A percentile compares a stretch with the other conserved stretches of the same genome.
phyloP scores from a whole-genome alignment of 2,329 filamentous ascomycete species.

The Lasiodiplodia citricola region DNA sequence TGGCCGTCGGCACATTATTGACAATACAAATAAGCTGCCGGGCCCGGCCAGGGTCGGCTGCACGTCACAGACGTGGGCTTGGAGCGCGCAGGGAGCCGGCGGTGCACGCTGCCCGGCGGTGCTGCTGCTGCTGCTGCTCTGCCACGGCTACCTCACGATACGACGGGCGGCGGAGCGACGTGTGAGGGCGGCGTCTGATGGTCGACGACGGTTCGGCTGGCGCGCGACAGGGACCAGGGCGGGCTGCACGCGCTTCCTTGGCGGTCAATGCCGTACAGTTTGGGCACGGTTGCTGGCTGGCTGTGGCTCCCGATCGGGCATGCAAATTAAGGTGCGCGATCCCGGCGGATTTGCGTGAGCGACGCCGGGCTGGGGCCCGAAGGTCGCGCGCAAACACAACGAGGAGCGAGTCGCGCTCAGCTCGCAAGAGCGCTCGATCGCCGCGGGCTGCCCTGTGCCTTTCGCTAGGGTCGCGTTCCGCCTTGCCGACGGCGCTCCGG shows the following conservation, averaged over 20 bases:
- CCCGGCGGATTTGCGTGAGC: slow-evolving; percentile 15
- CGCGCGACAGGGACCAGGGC: slow-evolving; percentile 2
- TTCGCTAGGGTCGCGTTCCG: slow-evolving; percentile 21
- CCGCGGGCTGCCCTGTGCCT: slow-evolving; percentile 1
- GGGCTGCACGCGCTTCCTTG: slow-evolving; percentile 5
- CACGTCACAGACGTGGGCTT: slow-evolving; percentile 10
- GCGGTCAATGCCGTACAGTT: slow-evolving; percentile 19
- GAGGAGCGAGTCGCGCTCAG: slow-evolving; percentile 5
- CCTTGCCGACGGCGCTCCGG: slow-evolving; percentile 16
- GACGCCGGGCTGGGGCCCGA: not conserved
- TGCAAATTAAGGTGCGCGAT: slow-evolving; percentile 26
- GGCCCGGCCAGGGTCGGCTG: slow-evolving; percentile 4
- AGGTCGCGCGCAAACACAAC: not conserved
- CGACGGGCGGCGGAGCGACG: not conserved
- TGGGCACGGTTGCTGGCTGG: slow-evolving; percentile 12
- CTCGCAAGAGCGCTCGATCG: not conserved
- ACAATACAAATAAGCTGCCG: slow-evolving; percentile 24
- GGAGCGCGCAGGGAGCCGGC: not conserved
- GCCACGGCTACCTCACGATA: slow-evolving; percentile 13
- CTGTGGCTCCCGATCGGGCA: slow-evolving; percentile 21
- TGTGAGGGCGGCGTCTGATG: slow-evolving; percentile 12
- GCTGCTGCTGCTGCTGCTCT: not conserved
- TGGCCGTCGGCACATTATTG: slow-evolving; percentile 22
- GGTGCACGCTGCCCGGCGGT: not conserved
- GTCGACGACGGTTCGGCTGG: slow-evolving; percentile 21